Conservation (phyloP, 805 yeast genomes). For the Maudiozyma bulderi region DNA sequence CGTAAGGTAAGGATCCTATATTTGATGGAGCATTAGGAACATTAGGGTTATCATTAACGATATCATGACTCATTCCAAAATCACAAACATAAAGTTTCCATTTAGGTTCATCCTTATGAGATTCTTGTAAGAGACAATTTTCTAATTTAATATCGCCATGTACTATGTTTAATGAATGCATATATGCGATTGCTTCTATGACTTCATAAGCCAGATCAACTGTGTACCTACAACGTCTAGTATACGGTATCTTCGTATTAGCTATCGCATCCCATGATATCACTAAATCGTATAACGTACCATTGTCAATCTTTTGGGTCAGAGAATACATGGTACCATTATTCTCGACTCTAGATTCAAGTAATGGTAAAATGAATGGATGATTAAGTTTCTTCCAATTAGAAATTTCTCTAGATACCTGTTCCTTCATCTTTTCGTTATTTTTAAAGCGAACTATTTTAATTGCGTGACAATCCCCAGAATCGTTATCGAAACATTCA, state of each 20-base stretch:
- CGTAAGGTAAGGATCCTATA: slow-evolving; percentile 87
- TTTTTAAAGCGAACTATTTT: slow-evolving; percentile 48
- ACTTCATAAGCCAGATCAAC: slow-evolving; percentile 43
- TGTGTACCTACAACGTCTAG: slow-evolving; percentile 30
- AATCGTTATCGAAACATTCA: slow-evolving; percentile 41
- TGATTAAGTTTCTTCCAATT: slow-evolving; percentile 70
- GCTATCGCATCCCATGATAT: slow-evolving; percentile 50
- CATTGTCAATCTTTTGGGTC: slow-evolving; percentile 59
- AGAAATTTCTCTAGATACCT: slow-evolving; percentile 59
- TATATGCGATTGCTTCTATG: slow-evolving; percentile 47
- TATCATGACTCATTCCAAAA: slow-evolving; percentile 68
- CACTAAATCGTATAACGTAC: slow-evolving; percentile 73
- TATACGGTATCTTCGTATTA: slow-evolving; percentile 22
- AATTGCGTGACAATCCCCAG: slow-evolving; percentile 42
- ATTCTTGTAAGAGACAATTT: slow-evolving; percentile 55
- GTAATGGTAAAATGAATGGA: slow-evolving; percentile 51
- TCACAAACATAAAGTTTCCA: slow-evolving; percentile 58
- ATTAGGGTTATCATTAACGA: not conserved
- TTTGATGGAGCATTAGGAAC: slow-evolving; percentile 14
- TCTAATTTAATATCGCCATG: slow-evolving; percentile 83
- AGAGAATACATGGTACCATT: slow-evolving; percentile 57
- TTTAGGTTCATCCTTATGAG: slow-evolving; percentile 14
- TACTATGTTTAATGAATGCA: slow-evolving; percentile 51
- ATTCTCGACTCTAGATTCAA: slow-evolving; percentile 51
- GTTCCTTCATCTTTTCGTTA: slow-evolving; percentile 41